Evolutionary conservation across 2,329 filamentous ascomycete genomes (phyloP).

Genomic region (Fusarium sp.): DNA sequence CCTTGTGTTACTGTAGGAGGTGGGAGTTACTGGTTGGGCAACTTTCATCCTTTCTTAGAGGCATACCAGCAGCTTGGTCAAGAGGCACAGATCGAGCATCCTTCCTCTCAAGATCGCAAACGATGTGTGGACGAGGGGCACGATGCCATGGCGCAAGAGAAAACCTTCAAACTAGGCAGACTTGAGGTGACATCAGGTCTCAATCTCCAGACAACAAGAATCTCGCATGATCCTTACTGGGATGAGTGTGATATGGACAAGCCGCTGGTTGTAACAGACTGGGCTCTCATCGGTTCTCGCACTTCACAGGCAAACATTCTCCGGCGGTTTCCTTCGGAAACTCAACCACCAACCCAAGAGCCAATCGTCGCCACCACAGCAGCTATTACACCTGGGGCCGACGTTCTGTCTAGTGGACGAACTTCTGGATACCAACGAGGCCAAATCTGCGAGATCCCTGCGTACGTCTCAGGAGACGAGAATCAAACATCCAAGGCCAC

Average conservation of each 20-base stretch:
- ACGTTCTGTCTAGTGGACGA: constrained; percentile 56
- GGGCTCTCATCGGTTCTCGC: constrained; percentile 55
- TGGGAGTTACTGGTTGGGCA: constrained; percentile 56
- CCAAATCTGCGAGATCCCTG: constrained; percentile 57
- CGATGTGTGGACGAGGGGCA: constrained; percentile 53
- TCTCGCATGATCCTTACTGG: constrained; percentile 60
- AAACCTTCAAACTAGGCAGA: constrained; percentile 51
- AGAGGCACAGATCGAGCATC: constrained; percentile 53
- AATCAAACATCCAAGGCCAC: constrained; percentile 58
- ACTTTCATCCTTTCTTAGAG: constrained; percentile 59
- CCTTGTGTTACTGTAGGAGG: constrained; percentile 55
- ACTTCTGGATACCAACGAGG: constrained; percentile 58
- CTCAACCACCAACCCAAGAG: constrained; percentile 49
- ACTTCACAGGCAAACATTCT: constrained; percentile 55
- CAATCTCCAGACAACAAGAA: constrained; percentile 56
- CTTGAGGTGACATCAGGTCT: constrained; percentile 57
- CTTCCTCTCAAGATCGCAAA: constrained; percentile 55
- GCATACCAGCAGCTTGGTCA: constrained; percentile 46
- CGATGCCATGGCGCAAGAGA: constrained; percentile 50
- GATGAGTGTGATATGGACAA: constrained; percentile 55
- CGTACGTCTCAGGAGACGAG: constrained; percentile 53
- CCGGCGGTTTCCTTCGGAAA: constrained; percentile 54
- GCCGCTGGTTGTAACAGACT: constrained; percentile 58
- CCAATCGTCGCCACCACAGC: constrained; percentile 49
- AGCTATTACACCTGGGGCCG: constrained; percentile 51